Conservation (phyloP, 2,329 filamentous ascomycete species). For the Pseudogymnoascus verrucosus region DNA sequence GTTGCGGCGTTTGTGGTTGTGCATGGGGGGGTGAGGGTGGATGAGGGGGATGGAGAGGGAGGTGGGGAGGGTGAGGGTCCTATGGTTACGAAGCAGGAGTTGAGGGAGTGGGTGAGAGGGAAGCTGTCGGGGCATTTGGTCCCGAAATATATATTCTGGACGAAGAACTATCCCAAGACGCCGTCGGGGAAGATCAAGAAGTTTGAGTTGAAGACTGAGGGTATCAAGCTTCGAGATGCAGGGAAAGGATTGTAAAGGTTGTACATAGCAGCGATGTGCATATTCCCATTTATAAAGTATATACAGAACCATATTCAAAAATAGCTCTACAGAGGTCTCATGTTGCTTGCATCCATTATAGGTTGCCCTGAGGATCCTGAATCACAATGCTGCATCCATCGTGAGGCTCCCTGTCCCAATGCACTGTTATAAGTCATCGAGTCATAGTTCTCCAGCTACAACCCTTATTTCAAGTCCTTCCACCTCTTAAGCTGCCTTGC, state of each 20-base stretch:
- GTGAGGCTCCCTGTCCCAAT: background rate
- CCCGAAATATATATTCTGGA: conserved; percentile 85
- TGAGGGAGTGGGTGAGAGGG: conserved; percentile 64
- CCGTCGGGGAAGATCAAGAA: conserved; percentile 97
- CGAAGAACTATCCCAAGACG: conserved; percentile 82
- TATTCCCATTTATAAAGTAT: background rate
- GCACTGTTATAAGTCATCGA: background rate
- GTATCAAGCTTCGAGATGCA: conserved; percentile 36
- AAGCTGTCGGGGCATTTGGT: conserved; percentile 68
- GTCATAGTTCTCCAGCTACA: background rate
- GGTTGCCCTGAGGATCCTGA: background rate
- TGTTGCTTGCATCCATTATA: background rate
- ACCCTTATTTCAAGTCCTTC: background rate
- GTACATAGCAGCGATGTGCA: background rate
- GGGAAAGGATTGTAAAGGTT: conserved; percentile 5
- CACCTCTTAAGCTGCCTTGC: background rate
- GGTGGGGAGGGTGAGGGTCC: conserved; percentile 19
- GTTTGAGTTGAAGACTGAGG: conserved; percentile 70
- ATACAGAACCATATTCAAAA: background rate
- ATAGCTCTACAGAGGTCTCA: background rate
- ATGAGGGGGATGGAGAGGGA: conserved; percentile 12
- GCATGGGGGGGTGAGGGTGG: conserved; percentile 30
- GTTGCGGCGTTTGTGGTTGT: conserved; percentile 76
- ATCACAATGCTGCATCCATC: background rate
- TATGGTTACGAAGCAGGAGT: conserved; percentile 45